Conservation (phyloP, 192 early-diverging fungal species). For the Allomyces javanicus region DNA sequence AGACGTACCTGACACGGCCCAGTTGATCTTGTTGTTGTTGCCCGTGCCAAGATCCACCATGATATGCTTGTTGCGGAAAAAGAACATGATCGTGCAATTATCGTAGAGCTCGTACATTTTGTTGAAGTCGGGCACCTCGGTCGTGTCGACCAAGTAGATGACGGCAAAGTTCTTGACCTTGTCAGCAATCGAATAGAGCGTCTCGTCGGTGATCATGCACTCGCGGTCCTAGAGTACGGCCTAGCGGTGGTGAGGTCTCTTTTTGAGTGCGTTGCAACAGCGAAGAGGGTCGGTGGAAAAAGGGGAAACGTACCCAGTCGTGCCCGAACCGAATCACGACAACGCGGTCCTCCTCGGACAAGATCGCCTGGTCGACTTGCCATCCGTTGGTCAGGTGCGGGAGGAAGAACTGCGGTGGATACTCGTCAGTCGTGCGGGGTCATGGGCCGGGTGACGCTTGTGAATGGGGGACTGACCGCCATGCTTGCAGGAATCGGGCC, state of each 20-base stretch:
- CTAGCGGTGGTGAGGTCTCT: neutral
- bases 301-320: slow-evolving; percentile 44
- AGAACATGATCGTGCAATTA: slow-evolving; percentile 96
- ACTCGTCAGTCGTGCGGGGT: no score
- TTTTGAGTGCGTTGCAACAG: neutral
- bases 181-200: slow-evolving; percentile 76
- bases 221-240: slow-evolving; percentile 39
- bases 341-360: slow-evolving; percentile 92
- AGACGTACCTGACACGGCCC: slow-evolving; percentile 17
- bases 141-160: slow-evolving; percentile 87
- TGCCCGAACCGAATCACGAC: slow-evolving; percentile 95
- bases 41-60: slow-evolving; percentile 98
- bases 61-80: slow-evolving; percentile 88
- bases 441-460: no score
- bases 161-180: slow-evolving; percentile 98
- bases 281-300: neutral
- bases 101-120: slow-evolving; percentile 98
- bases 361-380: slow-evolving; percentile 98
- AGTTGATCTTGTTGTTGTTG: slow-evolving; percentile 99
- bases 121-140: slow-evolving; percentile 82
- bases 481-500: no score
- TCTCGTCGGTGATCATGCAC: slow-evolving; percentile 98
- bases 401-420: slow-evolving; percentile 20
- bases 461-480: no score
- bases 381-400: slow-evolving; percentile 55